Evolutionary conservation across 1,284 basidiomycete species (phyloP).

Genomic region (Ustilago bromivora): DNA sequence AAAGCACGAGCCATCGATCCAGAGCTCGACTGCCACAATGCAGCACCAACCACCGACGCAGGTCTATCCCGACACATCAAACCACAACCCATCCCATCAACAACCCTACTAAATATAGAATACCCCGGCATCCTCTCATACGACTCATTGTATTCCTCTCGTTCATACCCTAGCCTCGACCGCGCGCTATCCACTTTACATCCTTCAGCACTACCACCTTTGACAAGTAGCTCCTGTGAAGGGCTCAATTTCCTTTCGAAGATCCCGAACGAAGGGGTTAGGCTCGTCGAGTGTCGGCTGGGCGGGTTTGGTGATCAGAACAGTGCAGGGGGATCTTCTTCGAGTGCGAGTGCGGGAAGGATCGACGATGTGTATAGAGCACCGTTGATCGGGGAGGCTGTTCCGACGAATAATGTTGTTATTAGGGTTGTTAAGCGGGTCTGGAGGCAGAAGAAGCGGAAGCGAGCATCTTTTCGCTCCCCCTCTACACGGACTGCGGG

Average conservation of each 20-base stretch:
- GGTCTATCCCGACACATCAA: conserved; percentile 12
- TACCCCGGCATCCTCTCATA: conserved; percentile 57
- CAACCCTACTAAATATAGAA: conserved; percentile 54
- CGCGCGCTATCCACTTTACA: conserved; percentile 57
- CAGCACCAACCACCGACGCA: background rate
- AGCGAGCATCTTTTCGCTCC: conserved; percentile 3
- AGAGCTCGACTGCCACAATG: background rate
- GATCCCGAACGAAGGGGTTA: conserved; percentile 38
- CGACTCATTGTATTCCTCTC: background rate
- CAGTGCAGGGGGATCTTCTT: background rate
- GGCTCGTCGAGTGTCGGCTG: conserved; percentile 58
- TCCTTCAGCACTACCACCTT: conserved; percentile 37
- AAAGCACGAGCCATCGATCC: conserved; percentile 28
- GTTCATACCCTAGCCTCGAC: conserved; percentile 32
- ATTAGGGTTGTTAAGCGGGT: conserved; percentile 44
- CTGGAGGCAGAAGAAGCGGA: conserved; percentile 54
- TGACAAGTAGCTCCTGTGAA: conserved; percentile 40
- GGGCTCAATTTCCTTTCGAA: conserved; percentile 54
- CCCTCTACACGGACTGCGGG: no score
- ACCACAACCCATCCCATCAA: conserved; percentile 45
- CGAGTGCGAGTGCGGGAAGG: background rate
- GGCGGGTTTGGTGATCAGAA: conserved; percentile 10
- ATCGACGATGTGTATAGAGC: conserved; percentile 36
- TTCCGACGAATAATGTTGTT: conserved; percentile 53
- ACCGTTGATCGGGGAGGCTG: conserved; percentile 46